Conservation (phyloP, 257 asterid genomes). For the Datura wrightii region DNA sequence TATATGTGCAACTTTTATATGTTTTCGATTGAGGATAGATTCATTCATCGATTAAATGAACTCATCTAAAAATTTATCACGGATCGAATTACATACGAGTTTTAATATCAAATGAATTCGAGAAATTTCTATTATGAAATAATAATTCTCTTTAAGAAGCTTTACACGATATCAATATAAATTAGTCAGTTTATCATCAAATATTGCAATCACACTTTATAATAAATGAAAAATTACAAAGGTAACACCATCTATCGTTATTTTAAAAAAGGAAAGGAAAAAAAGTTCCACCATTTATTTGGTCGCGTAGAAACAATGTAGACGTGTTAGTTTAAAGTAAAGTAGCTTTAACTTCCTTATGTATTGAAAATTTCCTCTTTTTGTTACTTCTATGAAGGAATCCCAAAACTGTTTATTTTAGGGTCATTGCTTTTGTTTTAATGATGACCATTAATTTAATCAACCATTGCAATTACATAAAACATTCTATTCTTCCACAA, state of each 20-base stretch:
- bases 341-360: not conserved
- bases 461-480: not conserved
- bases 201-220: not conserved
- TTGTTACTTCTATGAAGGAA: not conserved
- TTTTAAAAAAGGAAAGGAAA: not conserved
- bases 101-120: too few relatives aligned
- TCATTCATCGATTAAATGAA: not conserved
- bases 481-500: not conserved
- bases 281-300: not conserved
- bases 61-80: not conserved
- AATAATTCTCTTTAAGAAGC: too few relatives aligned
- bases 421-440: not conserved
- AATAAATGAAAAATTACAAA: not conserved
- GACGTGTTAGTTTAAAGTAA: not conserved
- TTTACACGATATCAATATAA: not conserved
- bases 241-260: not conserved
- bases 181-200: not conserved
- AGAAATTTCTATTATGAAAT: too few relatives aligned
- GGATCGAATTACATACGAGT: too few relatives aligned
- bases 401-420: not conserved
- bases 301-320: not conserved
- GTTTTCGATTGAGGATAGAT: not conserved
- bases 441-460: not conserved
- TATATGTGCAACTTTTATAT: not conserved
- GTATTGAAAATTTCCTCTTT: not conserved